These are phyloP conservation scores for Stevia rebaudiana DNA, from an alignment of 140 eudicot genomes.

Conservation along the genomic window DNA sequence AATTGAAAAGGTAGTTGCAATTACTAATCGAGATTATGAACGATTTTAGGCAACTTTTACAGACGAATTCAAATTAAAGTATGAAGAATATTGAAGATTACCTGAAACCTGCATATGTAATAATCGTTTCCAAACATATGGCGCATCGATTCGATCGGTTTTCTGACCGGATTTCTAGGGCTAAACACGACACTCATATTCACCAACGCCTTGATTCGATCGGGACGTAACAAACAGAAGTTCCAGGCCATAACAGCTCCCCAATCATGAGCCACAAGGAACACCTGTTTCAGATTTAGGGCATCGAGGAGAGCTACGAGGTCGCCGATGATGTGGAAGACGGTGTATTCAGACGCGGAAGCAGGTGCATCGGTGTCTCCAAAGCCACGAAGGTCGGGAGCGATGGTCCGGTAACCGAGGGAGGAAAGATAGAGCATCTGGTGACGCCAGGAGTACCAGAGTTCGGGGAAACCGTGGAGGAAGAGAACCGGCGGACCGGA, in stretches of 20 bases:
- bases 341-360: constrained; percentile 47
- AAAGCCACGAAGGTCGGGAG: constrained; percentile 87
- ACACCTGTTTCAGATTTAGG: constrained; percentile 45
- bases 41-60: too few species aligned
- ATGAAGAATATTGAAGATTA: constrained; percentile 25
- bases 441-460: constrained; percentile 95
- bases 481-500: constrained; percentile 52
- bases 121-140: constrained; percentile 57
- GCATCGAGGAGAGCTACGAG: constrained; percentile 50
- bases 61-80: not conserved
- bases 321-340: constrained; percentile 66
- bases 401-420: constrained; percentile 60
- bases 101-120: constrained; percentile 88
- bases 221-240: constrained; percentile 53
- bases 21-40: too few species aligned
- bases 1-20: not conserved
- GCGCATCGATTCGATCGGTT: constrained; percentile 50
- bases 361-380: constrained; percentile 76
- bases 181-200: constrained; percentile 58
- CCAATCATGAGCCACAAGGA: constrained; percentile 82
- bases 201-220: constrained; percentile 65
- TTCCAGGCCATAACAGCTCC: constrained; percentile 72
- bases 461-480: constrained; percentile 93
- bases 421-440: constrained; percentile 62
- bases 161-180: constrained; percentile 52